Evolutionary conservation across 2,329 filamentous ascomycete species (phyloP), one percentile per base, ranked within the genome.

Genomic region (Epichloe coenophiala): DNA sequence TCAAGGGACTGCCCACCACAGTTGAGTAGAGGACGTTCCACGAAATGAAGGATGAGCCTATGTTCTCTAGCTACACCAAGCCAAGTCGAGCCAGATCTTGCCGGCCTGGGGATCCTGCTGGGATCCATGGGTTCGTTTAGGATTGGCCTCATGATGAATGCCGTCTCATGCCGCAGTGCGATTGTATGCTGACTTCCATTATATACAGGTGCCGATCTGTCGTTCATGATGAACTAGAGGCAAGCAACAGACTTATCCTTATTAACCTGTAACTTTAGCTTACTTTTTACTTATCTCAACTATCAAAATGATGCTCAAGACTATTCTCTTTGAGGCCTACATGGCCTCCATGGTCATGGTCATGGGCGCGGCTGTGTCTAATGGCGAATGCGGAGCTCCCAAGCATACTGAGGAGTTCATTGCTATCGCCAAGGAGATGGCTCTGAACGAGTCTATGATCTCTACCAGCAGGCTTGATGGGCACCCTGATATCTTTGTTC

Each of bases 401-500:
- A 38, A 47, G 8, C 44, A 44, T 37, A 51, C 49, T 23, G 37
- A 51, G 17, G 44, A 51, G 31, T 38, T 31, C 8, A 41, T 46
- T 35, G 17, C 27, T 3, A 7, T 51, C 4, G 44, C 44, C 38
- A 15, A 35, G 21, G 23, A 47, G 13, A 45, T 47, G 36, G 37
- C 44, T 27, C 31, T 36, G 3, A 42, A 51, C 31, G 44, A 51
- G 17, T 47, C 36, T 31, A 41, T 37, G 44, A 17, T 23, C 37
- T 11, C 8, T 33, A 5, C 27, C 31, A 31, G 5, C 38, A 2
- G 2, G 17, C 2, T 17, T 17, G 17, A 1, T 17, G 17, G 1
- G 1, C 17, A 1, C 17, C 17, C 17, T 2, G 2, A 17, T 17
- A 17, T 17, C 17, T 1, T 1, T 2, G 17, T 17, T 17, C 17